Evolutionary conservation across 176 grass and related monocot species (phyloP), one percentile per base, ranked within the genome.

Genomic region (Musa schizocarpa): DNA sequence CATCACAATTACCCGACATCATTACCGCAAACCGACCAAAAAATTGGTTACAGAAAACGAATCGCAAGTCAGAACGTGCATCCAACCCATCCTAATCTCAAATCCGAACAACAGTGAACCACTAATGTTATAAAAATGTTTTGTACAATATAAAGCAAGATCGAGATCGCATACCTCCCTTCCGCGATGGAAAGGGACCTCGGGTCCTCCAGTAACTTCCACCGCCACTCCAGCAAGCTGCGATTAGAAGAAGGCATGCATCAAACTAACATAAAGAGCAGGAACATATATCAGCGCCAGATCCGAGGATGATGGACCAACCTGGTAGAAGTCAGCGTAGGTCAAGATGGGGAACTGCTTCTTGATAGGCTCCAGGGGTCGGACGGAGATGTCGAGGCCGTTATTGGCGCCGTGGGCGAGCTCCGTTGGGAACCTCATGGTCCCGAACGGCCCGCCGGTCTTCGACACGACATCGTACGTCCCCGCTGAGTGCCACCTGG

Each of bases 321-420:
- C 77, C 77, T 79, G 77, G 25, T 70, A 79, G 52, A 79, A 29
- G 53, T 79, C 77, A 49, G 77, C 65, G 25, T 79, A 68, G 26
- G 26, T 20, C 13, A 70, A 26, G 26, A 70, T 68, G 66, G 77
- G 65, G 53, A 69, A 49, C 65, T 58, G 77, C 52, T 70, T 65
- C 62, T 79, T 69, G 65, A 79, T 69, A n/a, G 77, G 77, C 63
- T 70, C 77, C 52, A 79, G 9, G 11, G 70, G 65, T 24, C 65
- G 27, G 9, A 79, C 11, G 19, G 65, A 65, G 12, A 79, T 56
- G 17, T 79, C 65, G 2, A 70, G 25, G 1, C 65, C 77, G 23
- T 58, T 57, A 53, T 69, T 69, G 23, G 77, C 77, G 9, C 23
- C 53, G 65, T 69, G 64, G 13, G 24, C 8, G 13, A 70, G 65